A percentile compares a stretch with the other conserved stretches of the same genome.
phyloP scores from a whole-genome alignment of 1,139 yeast genomes.

The Casaregolazyma suthepensis region DNA sequence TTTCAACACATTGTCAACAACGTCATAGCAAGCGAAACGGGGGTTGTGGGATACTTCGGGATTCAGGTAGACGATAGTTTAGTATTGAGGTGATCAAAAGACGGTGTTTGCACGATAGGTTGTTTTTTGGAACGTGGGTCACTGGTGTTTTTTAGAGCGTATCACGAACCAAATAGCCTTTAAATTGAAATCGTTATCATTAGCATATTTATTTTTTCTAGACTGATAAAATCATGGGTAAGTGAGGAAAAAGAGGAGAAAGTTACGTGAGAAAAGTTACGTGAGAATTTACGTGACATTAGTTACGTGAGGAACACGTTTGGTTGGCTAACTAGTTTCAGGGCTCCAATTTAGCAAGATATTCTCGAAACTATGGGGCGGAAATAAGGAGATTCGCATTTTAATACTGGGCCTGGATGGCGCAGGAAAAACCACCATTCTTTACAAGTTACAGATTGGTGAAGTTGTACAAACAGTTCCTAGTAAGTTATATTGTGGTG shows the following conservation, averaged over 20 bases:
- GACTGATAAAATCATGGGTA: background rate
- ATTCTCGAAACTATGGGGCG: constrained; percentile 83
- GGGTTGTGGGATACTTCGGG: background rate
- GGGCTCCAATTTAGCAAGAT: constrained; percentile 56
- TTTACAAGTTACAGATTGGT: constrained; percentile 86
- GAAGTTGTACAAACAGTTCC: constrained; percentile 94
- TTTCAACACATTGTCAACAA: background rate
- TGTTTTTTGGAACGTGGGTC: background rate
- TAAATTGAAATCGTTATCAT: background rate
- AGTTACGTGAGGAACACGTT: too few species aligned
- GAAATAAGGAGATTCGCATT: constrained; percentile 83
- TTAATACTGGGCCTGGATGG: constrained; percentile 92
- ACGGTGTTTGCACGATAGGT: background rate
- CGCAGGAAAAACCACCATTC: constrained; percentile 95
- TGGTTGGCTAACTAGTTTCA: constrained; percentile 3
- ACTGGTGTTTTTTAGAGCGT: background rate
- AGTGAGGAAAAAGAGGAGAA: background rate
- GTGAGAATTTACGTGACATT: too few species aligned
- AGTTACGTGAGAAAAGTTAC: too few species aligned
- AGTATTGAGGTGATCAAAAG: background rate
- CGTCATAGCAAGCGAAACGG: background rate
- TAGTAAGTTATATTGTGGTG: constrained; percentile 33
- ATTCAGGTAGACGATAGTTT: background rate
- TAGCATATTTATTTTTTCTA: background rate
- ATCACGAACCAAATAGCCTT: background rate